A percentile compares a stretch with the other conserved stretches of the same genome.
Conservation (phyloP, 1,139 yeast genomes). For the Kurtzmaniella natalensis region DNA sequence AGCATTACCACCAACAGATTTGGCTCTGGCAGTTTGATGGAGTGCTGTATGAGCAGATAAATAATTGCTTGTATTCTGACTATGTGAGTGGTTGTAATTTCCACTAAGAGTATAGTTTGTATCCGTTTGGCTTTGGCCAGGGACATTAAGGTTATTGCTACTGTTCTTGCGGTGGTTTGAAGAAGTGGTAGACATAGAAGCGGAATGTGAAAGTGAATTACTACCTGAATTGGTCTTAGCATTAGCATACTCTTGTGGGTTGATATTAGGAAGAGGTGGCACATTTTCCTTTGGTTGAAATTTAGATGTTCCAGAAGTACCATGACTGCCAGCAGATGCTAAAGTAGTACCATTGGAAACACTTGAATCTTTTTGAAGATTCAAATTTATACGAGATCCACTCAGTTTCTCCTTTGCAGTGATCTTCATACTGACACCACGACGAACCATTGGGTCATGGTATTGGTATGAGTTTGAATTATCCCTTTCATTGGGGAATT, state of each 20-base stretch:
- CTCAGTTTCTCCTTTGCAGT: slow-evolving; percentile 52
- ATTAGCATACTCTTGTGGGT: slow-evolving; percentile 15
- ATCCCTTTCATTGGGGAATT: slow-evolving; percentile 13
- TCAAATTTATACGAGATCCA: slow-evolving; percentile 22
- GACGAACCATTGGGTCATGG: slow-evolving; percentile 48
- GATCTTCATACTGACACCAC: slow-evolving; percentile 60
- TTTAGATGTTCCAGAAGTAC: slow-evolving; percentile 16
- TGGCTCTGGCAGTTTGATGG: slow-evolving; percentile 88
- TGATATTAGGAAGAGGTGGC: slow-evolving; percentile 47
- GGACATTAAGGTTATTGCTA: no score
- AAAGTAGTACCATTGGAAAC: slow-evolving; percentile 16
- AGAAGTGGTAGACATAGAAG: background rate
- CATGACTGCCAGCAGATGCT: slow-evolving; percentile 9
- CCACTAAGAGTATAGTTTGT: slow-evolving; percentile 1
- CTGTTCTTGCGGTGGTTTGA: no score
- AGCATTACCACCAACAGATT: slow-evolving; percentile 63
- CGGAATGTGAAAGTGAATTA: slow-evolving; percentile 9
- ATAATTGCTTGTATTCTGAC: background rate
- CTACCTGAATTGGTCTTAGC: slow-evolving; percentile 25
- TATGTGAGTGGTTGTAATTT: slow-evolving; percentile 2
- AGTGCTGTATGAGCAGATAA: slow-evolving; percentile 10
- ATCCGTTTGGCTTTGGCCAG: no score
- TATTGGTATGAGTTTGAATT: slow-evolving; percentile 3
- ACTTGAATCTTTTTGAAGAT: slow-evolving; percentile 6
- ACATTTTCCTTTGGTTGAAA: slow-evolving; percentile 43